Evolutionary conservation across 441 rosid genomes (phyloP).

Genomic region (Melastoma candidum): DNA sequence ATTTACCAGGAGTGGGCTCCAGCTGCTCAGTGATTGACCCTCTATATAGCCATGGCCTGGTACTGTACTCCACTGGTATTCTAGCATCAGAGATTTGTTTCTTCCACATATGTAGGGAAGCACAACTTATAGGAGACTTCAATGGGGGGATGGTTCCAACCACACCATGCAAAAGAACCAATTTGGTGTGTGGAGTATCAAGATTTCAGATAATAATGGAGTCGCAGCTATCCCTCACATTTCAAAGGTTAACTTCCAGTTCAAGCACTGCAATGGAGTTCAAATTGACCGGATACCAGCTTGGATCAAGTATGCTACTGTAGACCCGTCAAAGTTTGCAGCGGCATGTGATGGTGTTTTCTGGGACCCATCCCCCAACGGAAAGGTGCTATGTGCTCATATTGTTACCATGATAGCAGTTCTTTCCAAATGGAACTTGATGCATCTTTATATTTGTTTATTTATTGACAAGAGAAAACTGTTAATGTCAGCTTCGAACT

Average conservation of each 20-base stretch:
- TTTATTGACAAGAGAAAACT: no score
- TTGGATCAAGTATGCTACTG: slow-evolving; percentile 67
- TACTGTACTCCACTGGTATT: slow-evolving; percentile 14
- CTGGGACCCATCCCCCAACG: slow-evolving; percentile 65
- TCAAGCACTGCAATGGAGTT: slow-evolving; percentile 54
- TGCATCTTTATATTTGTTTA: no score
- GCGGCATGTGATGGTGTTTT: slow-evolving; percentile 80
- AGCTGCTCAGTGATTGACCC: slow-evolving; percentile 57
- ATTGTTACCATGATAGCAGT: neutral
- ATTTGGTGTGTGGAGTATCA: slow-evolving; percentile 78
- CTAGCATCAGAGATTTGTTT: slow-evolving; percentile 8
- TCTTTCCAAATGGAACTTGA: no score
- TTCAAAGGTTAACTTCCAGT: slow-evolving; percentile 65
- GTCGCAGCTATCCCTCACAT: slow-evolving; percentile 62
- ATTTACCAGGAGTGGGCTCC: slow-evolving; percentile 88
- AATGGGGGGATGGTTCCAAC: slow-evolving; percentile 75
- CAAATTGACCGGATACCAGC: slow-evolving; percentile 77
- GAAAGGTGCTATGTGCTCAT: slow-evolving; percentile 37
- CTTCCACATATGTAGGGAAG: slow-evolving; percentile 44
- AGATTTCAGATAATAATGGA: slow-evolving; percentile 46
- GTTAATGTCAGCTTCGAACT: neutral
- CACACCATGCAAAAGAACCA: slow-evolving; percentile 67
- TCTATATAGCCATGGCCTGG: slow-evolving; percentile 1
- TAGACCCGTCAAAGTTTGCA: slow-evolving; percentile 50
- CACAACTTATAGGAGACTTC: slow-evolving; percentile 70